phyloP scores from a whole-genome alignment of 495 filamentous ascomycete species.

The Talaromyces wortmannii region DNA sequence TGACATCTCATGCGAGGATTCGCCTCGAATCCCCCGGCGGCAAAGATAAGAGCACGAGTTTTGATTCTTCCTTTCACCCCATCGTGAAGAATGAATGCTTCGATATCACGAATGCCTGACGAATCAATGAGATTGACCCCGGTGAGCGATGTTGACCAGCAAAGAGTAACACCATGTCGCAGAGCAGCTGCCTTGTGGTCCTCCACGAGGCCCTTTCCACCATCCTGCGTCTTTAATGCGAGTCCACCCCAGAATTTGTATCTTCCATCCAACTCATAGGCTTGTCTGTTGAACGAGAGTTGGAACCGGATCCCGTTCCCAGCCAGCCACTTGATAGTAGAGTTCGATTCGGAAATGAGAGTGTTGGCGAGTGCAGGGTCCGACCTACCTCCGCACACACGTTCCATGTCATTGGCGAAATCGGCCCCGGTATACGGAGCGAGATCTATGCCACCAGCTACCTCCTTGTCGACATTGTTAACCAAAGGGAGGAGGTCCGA shows the following conservation, averaged over 20 bases:
- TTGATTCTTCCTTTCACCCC: no score
- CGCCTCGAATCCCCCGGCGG: slow-evolving; percentile 56
- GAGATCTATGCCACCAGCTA: slow-evolving; percentile 34
- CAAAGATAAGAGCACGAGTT: slow-evolving; percentile 41
- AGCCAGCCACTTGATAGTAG: slow-evolving; percentile 47
- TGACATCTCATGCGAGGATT: slow-evolving; percentile 44
- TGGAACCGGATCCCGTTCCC: slow-evolving; percentile 46
- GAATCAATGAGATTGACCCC: no score
- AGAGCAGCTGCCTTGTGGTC: slow-evolving; percentile 34
- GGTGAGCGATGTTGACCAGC: slow-evolving; percentile 38
- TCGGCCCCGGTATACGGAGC: slow-evolving; percentile 33
- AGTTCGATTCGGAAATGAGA: slow-evolving; percentile 39
- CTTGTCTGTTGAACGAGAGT: slow-evolving; percentile 55
- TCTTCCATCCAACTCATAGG: slow-evolving; percentile 46
- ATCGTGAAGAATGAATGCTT: no score
- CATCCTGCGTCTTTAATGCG: slow-evolving; percentile 46
- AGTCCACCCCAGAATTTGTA: slow-evolving; percentile 61
- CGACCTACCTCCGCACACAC: slow-evolving; percentile 39
- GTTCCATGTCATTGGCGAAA: slow-evolving; percentile 40
- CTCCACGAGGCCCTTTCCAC: slow-evolving; percentile 48
- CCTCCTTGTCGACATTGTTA: slow-evolving; percentile 29
- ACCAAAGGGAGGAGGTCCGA: slow-evolving; percentile 40
- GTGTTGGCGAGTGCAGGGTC: slow-evolving; percentile 32
- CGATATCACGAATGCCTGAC: no score
- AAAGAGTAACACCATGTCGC: slow-evolving; percentile 29